phyloP scores from a whole-genome alignment of 495 filamentous ascomycete species.

The Corynascus novoguineensis region DNA sequence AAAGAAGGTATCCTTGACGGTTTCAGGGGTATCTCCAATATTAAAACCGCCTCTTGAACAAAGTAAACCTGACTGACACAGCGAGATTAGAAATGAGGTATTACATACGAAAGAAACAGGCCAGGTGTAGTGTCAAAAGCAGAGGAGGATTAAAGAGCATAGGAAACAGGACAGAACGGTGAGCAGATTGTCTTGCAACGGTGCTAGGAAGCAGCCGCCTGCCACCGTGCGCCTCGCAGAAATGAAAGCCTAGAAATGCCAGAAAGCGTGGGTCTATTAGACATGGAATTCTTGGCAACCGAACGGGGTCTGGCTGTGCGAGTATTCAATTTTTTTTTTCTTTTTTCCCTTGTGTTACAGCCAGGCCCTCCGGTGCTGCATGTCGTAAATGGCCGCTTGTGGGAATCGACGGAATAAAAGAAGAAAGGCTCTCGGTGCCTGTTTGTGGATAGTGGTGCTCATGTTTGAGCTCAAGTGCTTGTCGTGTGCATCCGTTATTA shows the following conservation, averaged over 20 bases:
- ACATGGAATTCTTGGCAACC: neutral
- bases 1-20: neutral
- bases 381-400: neutral
- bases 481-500: slow-evolving; percentile 20
- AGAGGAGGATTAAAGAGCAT: neutral
- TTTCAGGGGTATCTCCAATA: slow-evolving; percentile 19
- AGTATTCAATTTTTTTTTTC: neutral
- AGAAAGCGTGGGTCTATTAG: neutral
- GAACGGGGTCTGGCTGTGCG: no score
- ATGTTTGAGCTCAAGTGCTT: no score
- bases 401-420: neutral
- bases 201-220: neutral
- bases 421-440: neutral
- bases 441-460: no score
- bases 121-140: neutral
- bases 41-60: slow-evolving; percentile 11
- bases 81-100: neutral
- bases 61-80: neutral
- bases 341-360: neutral
- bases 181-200: neutral
- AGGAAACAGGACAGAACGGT: neutral
- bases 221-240: slow-evolving; percentile 3
- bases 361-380: neutral
- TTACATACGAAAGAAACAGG: neutral
- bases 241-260: neutral